Percentiles rank a stretch among this genome's conserved stretches.
These are phyloP conservation scores for Agrocybe praecox DNA, from an alignment of 768 basidiomycete genomes.

Conservation along the genomic window DNA sequence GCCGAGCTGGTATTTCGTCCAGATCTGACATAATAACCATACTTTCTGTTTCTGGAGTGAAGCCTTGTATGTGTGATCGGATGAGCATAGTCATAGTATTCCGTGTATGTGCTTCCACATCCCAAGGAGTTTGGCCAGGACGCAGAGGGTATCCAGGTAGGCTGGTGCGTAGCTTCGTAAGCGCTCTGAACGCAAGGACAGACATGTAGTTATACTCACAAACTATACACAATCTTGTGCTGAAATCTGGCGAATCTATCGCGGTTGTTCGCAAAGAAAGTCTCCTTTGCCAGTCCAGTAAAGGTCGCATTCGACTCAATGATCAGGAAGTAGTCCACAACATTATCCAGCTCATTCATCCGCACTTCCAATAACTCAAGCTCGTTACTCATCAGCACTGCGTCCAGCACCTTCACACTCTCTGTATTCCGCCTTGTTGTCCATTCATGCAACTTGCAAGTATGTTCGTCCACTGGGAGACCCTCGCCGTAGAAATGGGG, in stretches of 20 bases:
- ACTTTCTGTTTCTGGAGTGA: constrained; percentile 30
- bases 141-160: constrained; percentile 46
- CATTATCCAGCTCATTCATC: constrained; percentile 57
- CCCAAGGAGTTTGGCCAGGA: constrained; percentile 48
- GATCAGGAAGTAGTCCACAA: constrained; percentile 63
- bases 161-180: constrained; percentile 22
- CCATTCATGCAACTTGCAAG: constrained; percentile 61
- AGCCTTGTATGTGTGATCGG: constrained; percentile 33
- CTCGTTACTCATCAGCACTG: constrained; percentile 65
- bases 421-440: constrained; percentile 30
- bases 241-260: constrained; percentile 50
- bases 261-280: constrained; percentile 49
- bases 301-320: constrained; percentile 65
- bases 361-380: constrained; percentile 66
- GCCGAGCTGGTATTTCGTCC: constrained; percentile 60
- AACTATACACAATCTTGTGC: constrained; percentile 54
- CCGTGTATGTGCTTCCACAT: constrained; percentile 51
- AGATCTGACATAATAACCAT: constrained; percentile 64
- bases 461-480: constrained; percentile 40
- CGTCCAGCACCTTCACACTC: constrained; percentile 52
- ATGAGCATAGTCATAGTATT: constrained; percentile 51
- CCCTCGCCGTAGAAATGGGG: constrained; percentile 62
- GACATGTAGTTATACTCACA: constrained; percentile 31
- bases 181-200: not conserved
- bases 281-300: constrained; percentile 58